Percentiles rank a stretch among this genome's conserved stretches.
These are phyloP conservation scores for Lactuca sativa DNA, from an alignment of 129 eudicot species.

Conservation along the genomic window DNA sequence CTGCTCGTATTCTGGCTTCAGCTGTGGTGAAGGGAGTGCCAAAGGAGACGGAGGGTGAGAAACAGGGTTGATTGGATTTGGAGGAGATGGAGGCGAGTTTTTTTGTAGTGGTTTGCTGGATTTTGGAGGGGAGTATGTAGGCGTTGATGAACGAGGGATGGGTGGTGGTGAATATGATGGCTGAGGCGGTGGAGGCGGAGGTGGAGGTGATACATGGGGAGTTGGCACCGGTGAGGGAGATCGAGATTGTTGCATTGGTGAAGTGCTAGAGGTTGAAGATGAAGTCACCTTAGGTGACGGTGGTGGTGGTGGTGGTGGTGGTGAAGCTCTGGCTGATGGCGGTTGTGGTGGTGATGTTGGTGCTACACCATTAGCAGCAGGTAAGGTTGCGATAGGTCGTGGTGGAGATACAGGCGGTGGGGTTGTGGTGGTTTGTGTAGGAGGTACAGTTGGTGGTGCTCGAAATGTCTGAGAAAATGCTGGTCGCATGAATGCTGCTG, in stretches of 20 bases:
- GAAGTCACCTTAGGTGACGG: background rate
- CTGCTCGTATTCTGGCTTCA: slow-evolving; percentile 39
- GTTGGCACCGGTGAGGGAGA: background rate
- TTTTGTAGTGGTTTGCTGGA: slow-evolving; percentile 24
- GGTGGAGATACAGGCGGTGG: no score
- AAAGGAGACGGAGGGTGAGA: slow-evolving; percentile 61
- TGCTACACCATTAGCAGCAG: background rate
- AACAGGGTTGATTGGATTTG: slow-evolving; percentile 19
- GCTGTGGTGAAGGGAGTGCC: slow-evolving; percentile 49
- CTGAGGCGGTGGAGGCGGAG: slow-evolving; percentile 7
- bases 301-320: slow-evolving; percentile 28
- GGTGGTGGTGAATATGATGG: slow-evolving; percentile 18
- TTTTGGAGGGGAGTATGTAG: slow-evolving; percentile 37
- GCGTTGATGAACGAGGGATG: slow-evolving; percentile 12
- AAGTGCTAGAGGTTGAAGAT: slow-evolving; percentile 5
- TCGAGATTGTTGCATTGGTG: background rate
- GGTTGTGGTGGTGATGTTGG: slow-evolving; percentile 25
- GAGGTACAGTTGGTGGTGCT: background rate
- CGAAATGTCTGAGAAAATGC: background rate
- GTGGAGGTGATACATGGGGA: slow-evolving; percentile 28
- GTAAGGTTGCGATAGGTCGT: no score
- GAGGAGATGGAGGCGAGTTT: slow-evolving; percentile 38
- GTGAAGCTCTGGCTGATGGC: background rate
- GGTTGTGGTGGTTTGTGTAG: background rate
- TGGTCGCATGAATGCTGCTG: slow-evolving; percentile 19